Conservation (phyloP, 768 basidiomycete species). For the Hypholoma fasciculare region DNA sequence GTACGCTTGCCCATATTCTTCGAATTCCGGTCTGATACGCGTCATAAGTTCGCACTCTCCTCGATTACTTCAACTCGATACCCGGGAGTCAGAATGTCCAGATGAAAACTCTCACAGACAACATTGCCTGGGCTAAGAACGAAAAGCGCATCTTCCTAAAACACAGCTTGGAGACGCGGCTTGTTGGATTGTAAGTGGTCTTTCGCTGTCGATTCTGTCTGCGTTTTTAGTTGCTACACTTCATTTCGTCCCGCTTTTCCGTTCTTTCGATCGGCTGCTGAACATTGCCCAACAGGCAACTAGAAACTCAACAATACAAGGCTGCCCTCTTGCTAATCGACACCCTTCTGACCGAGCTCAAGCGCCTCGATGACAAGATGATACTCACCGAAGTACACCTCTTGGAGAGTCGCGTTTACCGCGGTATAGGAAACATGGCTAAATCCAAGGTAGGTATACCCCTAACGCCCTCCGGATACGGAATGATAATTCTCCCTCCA, state of each 20-base stretch:
- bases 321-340: conserved; percentile 83
- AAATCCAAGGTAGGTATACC: conserved; percentile 73
- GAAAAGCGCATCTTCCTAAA: conserved; percentile 97
- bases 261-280: neutral
- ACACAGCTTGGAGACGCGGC: conserved; percentile 88
- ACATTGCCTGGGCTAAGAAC: conserved; percentile 87
- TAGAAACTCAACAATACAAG: conserved; percentile 77
- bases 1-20: conserved; percentile 40
- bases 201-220: neutral
- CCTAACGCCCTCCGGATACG: neutral
- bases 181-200: conserved; percentile 64
- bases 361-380: conserved; percentile 95
- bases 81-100: conserved; percentile 75
- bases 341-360: conserved; percentile 86
- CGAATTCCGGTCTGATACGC: neutral
- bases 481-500: conserved; percentile 21
- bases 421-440: conserved; percentile 84
- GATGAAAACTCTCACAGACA: conserved; percentile 84
- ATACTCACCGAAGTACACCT: conserved; percentile 96
- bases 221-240: neutral
- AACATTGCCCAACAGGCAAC: conserved; percentile 45
- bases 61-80: conserved; percentile 84
- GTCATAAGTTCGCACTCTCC: conserved; percentile 80
- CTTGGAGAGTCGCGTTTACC: conserved; percentile 88
- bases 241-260: neutral